phyloP scores from a whole-genome alignment of 495 filamentous ascomycete genomes.

The Talaromyces stipitatus region DNA sequence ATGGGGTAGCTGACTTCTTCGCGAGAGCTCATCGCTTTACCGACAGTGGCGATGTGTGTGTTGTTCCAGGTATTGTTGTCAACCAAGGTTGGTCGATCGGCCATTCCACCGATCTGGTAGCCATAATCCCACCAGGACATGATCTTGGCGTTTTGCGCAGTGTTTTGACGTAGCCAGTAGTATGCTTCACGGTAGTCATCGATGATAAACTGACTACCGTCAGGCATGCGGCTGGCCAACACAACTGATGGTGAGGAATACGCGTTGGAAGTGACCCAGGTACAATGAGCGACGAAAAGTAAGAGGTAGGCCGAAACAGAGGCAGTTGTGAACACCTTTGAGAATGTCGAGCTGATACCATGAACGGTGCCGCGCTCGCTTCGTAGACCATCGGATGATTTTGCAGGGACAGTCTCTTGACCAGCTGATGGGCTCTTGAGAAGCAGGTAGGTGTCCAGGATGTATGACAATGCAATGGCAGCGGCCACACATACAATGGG shows the following conservation, averaged over 20 bases:
- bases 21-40: slow-evolving; percentile 96
- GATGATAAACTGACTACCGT: slow-evolving; percentile 97
- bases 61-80: slow-evolving; percentile 99
- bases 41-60: slow-evolving; percentile 98
- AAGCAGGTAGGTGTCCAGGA: slow-evolving; percentile 75
- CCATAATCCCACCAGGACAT: slow-evolving; percentile 99
- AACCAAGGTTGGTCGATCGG: slow-evolving; percentile 91
- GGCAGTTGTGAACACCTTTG: slow-evolving; percentile 66
- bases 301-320: slow-evolving; percentile 73
- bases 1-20: slow-evolving; percentile 99
- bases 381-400: slow-evolving; percentile 49
- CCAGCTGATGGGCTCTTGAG: slow-evolving; percentile 38
- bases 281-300: slow-evolving; percentile 94
- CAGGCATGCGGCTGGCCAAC: slow-evolving; percentile 81
- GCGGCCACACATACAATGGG: slow-evolving; percentile 94
- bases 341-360: slow-evolving; percentile 75
- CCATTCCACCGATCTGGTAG: slow-evolving; percentile 99
- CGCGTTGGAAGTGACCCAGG: slow-evolving; percentile 98
- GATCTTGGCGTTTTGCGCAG: slow-evolving; percentile 87
- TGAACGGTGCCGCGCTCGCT: slow-evolving; percentile 65
- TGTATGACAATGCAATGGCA: slow-evolving; percentile 79
- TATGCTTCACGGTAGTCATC: slow-evolving; percentile 99
- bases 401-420: slow-evolving; percentile 40
- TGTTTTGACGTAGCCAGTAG: slow-evolving; percentile 99
- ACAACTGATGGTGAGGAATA: slow-evolving; percentile 98